Base-by-base conservation (phyloP, 2,329 filamentous ascomycete species). In the Macroventuria anomochaeta region DNA sequence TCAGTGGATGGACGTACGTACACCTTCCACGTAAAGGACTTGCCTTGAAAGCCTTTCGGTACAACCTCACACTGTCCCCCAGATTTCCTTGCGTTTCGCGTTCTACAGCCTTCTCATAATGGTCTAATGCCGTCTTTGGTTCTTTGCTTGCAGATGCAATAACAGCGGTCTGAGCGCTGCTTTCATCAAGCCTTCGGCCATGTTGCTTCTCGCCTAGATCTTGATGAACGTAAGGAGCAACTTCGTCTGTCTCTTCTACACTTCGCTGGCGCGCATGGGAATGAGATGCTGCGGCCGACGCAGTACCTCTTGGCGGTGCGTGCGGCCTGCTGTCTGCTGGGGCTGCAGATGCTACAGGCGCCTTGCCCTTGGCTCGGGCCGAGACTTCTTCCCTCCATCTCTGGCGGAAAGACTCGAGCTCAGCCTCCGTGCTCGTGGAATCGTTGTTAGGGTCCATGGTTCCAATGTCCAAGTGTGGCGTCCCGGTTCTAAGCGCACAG, bases 61-160 rank as follows among this genome's bases (percentile, higher is more conserved):
- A 99, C 43, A 96, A 83, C 61, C 84, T 86, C 49, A 99, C 74
- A 70, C 93, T 97, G 59, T 97, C 93, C 5, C 93, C 92, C 43
- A 97, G 80, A 58, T 86, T 95, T 0, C 95, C 95, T 65, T 89
- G 85, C 0, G 83, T 84, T 76, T 99, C 95, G 74, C 88, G 92
- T 75, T 96, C 89, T 50, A 96, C 93, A 3, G 93, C 95, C 70
- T 85, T 86, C 72, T 97, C 95, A 67, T 95, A 97, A 73, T 96
- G 90, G 65, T 97, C 95, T 13, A 99, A 77, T 0, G 95, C 95
- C 10, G 93, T 90, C 18, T 80, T 79, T 4, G 89, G 89, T 63
- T 88, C 83, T 53, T 71, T 61, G 15, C 58, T 68, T 18, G 57
- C 60, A 10, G 63, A 55, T 3, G 70, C 61, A 54, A 73, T 62